These are phyloP conservation scores for Rhamnella rubrinervis DNA, from an alignment of 331 rosid species.

Conservation along the genomic window DNA sequence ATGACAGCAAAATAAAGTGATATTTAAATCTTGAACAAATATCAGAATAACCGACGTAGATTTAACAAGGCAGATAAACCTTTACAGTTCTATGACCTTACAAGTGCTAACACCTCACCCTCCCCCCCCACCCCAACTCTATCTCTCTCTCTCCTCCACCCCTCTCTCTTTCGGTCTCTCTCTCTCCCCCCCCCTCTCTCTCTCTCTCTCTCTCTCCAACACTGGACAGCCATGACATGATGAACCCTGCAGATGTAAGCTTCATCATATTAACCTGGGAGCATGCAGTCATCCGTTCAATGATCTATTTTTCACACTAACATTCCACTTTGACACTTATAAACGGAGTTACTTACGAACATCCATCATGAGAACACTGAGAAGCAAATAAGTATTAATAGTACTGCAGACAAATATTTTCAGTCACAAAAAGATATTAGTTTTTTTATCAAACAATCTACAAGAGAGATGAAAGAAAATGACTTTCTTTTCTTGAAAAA, in stretches of 20 bases:
- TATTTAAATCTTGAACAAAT: neutral
- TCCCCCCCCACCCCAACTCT: too few species aligned
- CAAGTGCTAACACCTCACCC: neutral
- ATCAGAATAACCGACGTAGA: neutral
- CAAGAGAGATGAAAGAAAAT: neutral
- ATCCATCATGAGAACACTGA: neutral
- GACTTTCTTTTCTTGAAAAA: neutral
- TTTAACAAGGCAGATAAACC: neutral
- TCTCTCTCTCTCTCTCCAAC: neutral
- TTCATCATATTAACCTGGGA: neutral
- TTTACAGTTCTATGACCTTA: neutral
- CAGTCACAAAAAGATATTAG: neutral
- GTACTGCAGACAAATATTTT: neutral
- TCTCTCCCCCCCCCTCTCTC: too few species aligned
- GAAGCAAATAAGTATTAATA: neutral
- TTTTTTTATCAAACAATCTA: slow-evolving; percentile 4
- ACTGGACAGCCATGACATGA: slow-evolving; percentile 3
- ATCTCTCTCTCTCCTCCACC: too few species aligned
- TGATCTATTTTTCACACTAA: neutral
- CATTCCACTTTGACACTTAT: neutral
- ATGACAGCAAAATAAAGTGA: neutral
- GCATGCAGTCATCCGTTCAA: neutral
- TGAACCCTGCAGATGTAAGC: slow-evolving; percentile 5
- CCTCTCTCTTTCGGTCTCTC: too few species aligned
- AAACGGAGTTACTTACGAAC: neutral